Base-by-base conservation (phyloP, 2,329 filamentous ascomycete genomes). In the Thielaviopsis euricoi region DNA sequence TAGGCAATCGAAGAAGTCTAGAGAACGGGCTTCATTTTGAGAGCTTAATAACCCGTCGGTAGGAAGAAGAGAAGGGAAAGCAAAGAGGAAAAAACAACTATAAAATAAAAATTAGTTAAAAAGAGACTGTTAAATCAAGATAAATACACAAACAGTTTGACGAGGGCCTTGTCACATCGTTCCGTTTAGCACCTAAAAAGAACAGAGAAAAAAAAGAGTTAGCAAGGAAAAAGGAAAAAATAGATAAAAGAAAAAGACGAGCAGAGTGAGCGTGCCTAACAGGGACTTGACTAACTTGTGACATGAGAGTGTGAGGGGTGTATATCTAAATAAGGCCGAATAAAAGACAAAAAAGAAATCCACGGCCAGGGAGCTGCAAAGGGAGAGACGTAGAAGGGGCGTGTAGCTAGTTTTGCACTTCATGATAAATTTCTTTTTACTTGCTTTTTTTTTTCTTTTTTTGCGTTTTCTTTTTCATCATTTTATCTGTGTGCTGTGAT, bases 161-260 rank as follows among this genome's bases (percentile, higher is more conserved):
- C 17, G 17, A 43, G 17, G 17, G 3, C 17, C 17, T 43, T 43
- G 37, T 15, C 37, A 17, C 37, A 12, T n/a, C 17, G 37, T 33
- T 33, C 29, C 29, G 29, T 33, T 10, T 10, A 26, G 7, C 25
- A 26, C 7, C n/a, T n/a, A n/a, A n/a, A n/a, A 26, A 3, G 25
- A 4, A 26, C 25, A 4, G 4, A 33, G 29, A 2, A 33, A 2
- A 33, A 33, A 10, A 33, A 33, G 33, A 33, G 33, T 10, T 10
- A 26, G 19, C 10, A 49, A 55, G 29, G 21, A 58, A 55, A 57
- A 56, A 62, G 56, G 59, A 63, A 54, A 58, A 56, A 33, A 53
- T 53, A 52, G 64, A 66, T 66, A 62, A 61, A 64, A 66, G 66
- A 53, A 53, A 52, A 58, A 29, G 54, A 49, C 25, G 52, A 23